Base-by-base conservation (phyloP, 73 alveolate genomes). In the Blepharisma japonicum region DNA sequence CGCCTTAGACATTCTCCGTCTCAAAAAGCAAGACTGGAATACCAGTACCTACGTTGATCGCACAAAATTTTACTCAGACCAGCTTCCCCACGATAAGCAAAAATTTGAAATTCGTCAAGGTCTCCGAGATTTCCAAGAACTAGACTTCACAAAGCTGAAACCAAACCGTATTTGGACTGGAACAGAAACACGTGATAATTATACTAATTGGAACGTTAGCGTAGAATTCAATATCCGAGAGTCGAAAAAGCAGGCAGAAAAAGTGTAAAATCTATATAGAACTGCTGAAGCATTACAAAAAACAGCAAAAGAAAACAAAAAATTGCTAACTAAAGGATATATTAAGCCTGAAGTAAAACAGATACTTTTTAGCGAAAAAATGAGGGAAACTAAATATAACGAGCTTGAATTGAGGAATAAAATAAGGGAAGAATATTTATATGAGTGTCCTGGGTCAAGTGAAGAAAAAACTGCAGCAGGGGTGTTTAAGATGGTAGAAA, bases 171-270 rank as follows among this genome's bases (percentile, higher is more conserved):
- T 71, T 42, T 83, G 83, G 55, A 76, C 71, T 4, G 94, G 94
- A 11, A 79, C 91, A 4, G 94, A 87, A 45, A 72, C 90, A 18
- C 81, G 94, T 49, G 71, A 87, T 45, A 56, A 49, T 42, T 71
- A 74, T 74, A 85, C 68, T 18, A 86, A 81, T 55, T 87, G 94
- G 94, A 71, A 87, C 45, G 94, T 87, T 6, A 66, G 84, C 50
- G 6, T 90, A 86, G 6, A 81, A 77, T 39, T 85, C 87, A 14
- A 80, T 77, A 6, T 76, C 76, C n/a, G 20, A 71, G 38, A 70
- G 76, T 45, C 76, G 68, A 56, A 77, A 71, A 55, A 86, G 56
- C 5, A 53, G 32, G 6, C 79, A 81, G 66, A 82, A 86, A 85
- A 77, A 68, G 47, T 55, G 46, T 47, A 66, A 3, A 45, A 20